Base-by-base conservation (phyloP, 768 basidiomycete genomes). In the Lentinula raphanica region DNA sequence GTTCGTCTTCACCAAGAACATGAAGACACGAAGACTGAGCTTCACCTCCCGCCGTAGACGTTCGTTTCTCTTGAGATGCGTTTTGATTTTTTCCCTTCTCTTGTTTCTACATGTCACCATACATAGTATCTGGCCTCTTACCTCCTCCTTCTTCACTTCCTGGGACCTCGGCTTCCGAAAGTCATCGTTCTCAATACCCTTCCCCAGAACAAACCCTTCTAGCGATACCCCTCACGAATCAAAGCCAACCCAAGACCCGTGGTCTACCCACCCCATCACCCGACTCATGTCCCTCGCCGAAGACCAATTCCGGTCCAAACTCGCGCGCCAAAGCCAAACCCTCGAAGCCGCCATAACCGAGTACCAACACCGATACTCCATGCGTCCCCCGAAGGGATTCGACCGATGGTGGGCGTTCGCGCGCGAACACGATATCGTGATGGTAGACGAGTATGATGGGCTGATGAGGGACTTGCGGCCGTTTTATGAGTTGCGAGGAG, bases 371-470 rank as follows among this genome's bases (percentile, higher is more conserved):
- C 79, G 94, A 59, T 94, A 96, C 70, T 75, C 75, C 11, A 81
- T 90, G 36, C 72, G 83, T 36, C 97, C 97, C 3, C 96, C 97
- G 0, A 49, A 82, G 79, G 40, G 96, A 94, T 99, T 98, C 62
- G 95, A 94, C 67, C 74, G 80, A 28, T 98, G 96, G 95, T 96
- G 86, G 82, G 67, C 71, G 48, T 98, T 93, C 69, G 89, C 87
- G 12, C 73, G 80, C 68, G 75, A 83, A 55, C 80, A 92, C 69
- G 72, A 81, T 5, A 86, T 91, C 44, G 82, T 85, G 64, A 84
- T 98, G 72, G 76, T 90, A 5, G 96, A 98, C 69, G 96, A 98
- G 68, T 98, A 93, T 66, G 92, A 92, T 59, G 79, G 81, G 5
- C 76, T 96, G n/a, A 66, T 82, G 31, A 76, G 79, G 54, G 96